Evolutionary conservation across 2,329 filamentous ascomycete species (phyloP), one percentile per base, ranked within the genome.

Genomic region (Verticillium klebahnii): DNA sequence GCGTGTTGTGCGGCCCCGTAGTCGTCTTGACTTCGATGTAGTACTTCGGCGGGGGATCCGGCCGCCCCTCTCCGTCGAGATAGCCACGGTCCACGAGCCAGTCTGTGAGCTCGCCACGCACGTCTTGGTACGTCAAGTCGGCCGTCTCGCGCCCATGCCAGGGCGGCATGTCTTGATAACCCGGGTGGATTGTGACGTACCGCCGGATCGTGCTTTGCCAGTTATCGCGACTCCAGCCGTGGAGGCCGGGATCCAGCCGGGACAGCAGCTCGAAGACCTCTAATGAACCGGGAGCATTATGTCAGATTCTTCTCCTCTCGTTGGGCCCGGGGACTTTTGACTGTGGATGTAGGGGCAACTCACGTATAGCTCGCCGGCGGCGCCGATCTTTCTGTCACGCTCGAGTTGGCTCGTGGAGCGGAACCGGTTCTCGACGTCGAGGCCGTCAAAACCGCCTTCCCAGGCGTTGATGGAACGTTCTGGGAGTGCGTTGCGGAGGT

Each of bases 21-120:
- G 81, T 83, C 1, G 80, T 74, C 66, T 84, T 85, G 39, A 85
- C 82, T 61, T 85, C 82, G 2, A 85, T 76, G 25, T 75, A 78
- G 64, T 82, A 84, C 36, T 72, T 65, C 1, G 75, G 79, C 3
- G 57, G 65, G 58, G 61, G 63, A 12, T 55, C 66, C 12, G 45
- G 32, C 72, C 74, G 79, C 3, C 55, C 61, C 1, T 64, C 62
- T 25, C 54, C 32, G 7, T 65, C 62, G 0, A 78, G 66, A 59
- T 79, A 73, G 2, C 74, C 72, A n/a, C 68, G 68, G 7, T 70
- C 65, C 3, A 77, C 67, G 2, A 81, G 62, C 5, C 73, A 39
- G 1, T 60, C 56, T 1, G 80, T 78, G 61, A 80, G 62, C 0
- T 36, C 58, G 25, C 75, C 67, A 3, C 66, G 32, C 1, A 23